Evolutionary conservation across 495 filamentous ascomycete genomes (phyloP), one percentile per base, ranked within the genome.

Genomic region (Tuber microsphaerosporum): DNA sequence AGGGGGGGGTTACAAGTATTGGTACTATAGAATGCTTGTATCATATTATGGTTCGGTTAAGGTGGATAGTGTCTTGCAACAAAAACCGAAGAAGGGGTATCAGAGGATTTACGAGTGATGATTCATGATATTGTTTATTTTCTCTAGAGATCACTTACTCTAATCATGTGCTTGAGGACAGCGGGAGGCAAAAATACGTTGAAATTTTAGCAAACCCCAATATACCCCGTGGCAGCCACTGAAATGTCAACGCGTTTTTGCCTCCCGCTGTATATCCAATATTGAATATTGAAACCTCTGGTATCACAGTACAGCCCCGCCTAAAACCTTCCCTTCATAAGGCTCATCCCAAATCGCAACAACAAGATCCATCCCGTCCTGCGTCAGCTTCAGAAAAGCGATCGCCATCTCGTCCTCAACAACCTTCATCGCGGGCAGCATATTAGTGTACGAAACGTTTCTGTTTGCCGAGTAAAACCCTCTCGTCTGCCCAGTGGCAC

Each of bases 261-360:
- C 39, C 39, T 41, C 39, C 39, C 5, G 39, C 39, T 41, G 39
- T 14, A 31, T 26, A 26, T n/a, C 10, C 51, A 61, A 61, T 26
- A 61, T 14, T 61, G n/a, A 61, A 51, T 14, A 61, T 26, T 61
- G n/a, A 61, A 51, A 31, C 51, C n/a, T 5, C 14, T 2, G 56
- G 4, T 34, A 19, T 65, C 31, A 34, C 5, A 65, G 31, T 19
- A 65, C 26, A 34, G 56, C 56, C 43, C 69, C 73, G 8, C 39
- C 34, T n/a, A n/a, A 41, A 70, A 72, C 31, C 44, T 46, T n/a
- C 16, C 46, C 74, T 43, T 73, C 46, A 39, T 73, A 79, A 34
- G 76, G 76, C 10, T 72, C 69, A 34, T 79, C 77, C 77, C 77
- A 79, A 20, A 79, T 74, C 3, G 71, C 76, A 26, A 79, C 41